Base-by-base conservation (phyloP, 1,284 basidiomycete species). In the Peniophora sp. region DNA sequence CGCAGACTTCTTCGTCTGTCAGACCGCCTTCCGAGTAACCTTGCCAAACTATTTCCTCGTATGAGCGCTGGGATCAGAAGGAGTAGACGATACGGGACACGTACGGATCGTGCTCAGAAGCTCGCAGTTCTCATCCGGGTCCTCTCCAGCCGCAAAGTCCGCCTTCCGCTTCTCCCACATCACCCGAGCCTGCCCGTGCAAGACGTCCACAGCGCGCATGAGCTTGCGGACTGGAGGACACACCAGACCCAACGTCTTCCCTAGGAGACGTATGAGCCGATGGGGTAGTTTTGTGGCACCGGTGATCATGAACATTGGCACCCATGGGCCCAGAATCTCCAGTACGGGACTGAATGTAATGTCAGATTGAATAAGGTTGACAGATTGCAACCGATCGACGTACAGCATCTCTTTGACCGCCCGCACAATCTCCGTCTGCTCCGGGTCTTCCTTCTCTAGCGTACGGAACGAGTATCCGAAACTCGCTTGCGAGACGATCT, bases 1-100 rank as follows among this genome's bases (percentile, higher is more conserved):
- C 55, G 8, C 54, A 3, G 3, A 56, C 24, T 35, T 56, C 52
- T 14, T 46, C 45, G n/a, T 52, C 50, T 3, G 50, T 39, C 20
- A 56, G 24, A 6, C 47, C 48, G 22, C 50, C 51, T 17, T 53
- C 50, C n/a, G 54, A 52, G 10, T 32, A 32, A 5, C 27, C 27
- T 32, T 32, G 27, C 27, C 27, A 32, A 12, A 32, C 27, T 32
- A 12, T 32, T 32, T n/a, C 27, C 12, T 12, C 27, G 12, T 5
- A 32, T 32, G 27, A 32, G 27, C 12, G 12, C 27, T 5, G 6
- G 6, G 27, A 5, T 6, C 27, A 12, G 27, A 32, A 32, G 27
- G 27, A 6, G 27, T 32, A 32, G 12, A 12, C 5, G 27, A 12
- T 5, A 32, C 27, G 27, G 27, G 12, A 32, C 12, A 12, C 27